phyloP scores from a whole-genome alignment of 1,284 basidiomycete genomes.

The Sporisorium iseilematis-ciliati region DNA sequence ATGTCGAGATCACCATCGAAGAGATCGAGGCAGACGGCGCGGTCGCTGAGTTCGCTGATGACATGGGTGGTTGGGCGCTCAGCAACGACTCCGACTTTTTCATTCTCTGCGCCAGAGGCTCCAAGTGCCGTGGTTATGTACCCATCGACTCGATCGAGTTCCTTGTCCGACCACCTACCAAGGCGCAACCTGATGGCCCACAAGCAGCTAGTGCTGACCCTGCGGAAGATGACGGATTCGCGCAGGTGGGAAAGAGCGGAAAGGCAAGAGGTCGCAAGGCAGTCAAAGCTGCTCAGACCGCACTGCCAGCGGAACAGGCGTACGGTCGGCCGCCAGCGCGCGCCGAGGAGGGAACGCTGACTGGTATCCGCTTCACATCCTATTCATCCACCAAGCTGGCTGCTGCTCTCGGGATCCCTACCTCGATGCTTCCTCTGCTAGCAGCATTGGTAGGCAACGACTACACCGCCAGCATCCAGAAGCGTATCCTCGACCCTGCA shows the following conservation, averaged over 20 bases:
- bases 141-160: conserved; percentile 57
- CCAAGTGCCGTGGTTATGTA: conserved; percentile 52
- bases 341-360: conserved; percentile 21
- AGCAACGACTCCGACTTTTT: conserved; percentile 64
- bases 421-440: conserved; percentile 55
- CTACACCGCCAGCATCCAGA: conserved; percentile 54
- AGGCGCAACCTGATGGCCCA: not conserved
- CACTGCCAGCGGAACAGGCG: not conserved
- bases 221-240: conserved; percentile 57
- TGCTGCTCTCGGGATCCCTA: conserved; percentile 44
- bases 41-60: conserved; percentile 57
- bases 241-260: conserved; percentile 40
- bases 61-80: conserved; percentile 53
- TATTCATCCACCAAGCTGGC: conserved; percentile 57
- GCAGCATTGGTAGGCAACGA: conserved; percentile 63
- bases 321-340: conserved; percentile 17
- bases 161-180: conserved; percentile 29
- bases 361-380: conserved; percentile 38
- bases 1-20: conserved; percentile 49
- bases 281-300: not conserved
- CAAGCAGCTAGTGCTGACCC: conserved; percentile 2
- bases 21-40: conserved; percentile 59
- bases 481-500: conserved; percentile 49
- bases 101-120: conserved; percentile 56
- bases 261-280: conserved; percentile 25